Evolutionary conservation across 768 basidiomycete genomes (phyloP), one percentile per base, ranked within the genome.

Genomic region (Leccinum broughii): DNA sequence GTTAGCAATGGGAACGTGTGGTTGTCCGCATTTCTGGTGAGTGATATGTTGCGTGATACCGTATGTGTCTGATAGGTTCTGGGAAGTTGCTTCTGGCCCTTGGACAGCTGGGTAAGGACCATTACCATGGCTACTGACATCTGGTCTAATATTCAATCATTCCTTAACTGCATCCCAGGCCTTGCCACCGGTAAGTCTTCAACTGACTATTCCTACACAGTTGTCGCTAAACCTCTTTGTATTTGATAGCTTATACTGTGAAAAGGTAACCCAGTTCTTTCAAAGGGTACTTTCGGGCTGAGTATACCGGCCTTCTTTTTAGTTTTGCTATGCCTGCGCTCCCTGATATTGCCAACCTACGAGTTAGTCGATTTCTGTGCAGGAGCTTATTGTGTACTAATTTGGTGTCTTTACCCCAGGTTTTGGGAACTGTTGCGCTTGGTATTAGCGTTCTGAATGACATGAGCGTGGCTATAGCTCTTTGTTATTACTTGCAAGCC

Each of bases 1-100:
- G 85, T 87, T 66, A 86, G 85, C 72, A 75, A 83, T 44, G 74
- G 77, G 51, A 86, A 86, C 60, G 58, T 79, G 10, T 69, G 66
- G 48, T 68, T 85, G 20, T 83, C 83, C 6, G 75, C 70, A 0
- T 46, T 69, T 22, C 77, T 87, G 53, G 84, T 86, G 62, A 66
- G 80, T 67, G 17, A 39, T n/a, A 4, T 32, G 20, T 5, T 7
- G 14, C 55, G 35, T 3, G 14, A 28, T 41, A 22, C 14, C 17
- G 26, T 10, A 41, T 10, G 11, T 24, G 9, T 24, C 24, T 44
- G 32, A 57, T 56, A 54, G 55, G 58, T 37, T 32, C 24, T 15
- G 41, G 8, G 39, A 62, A 87, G 85, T 15, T 83, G 6, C 22
- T 82, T 2, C 68, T 86, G 46, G 76, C 78, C 7, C 68, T 83